phyloP scores from a whole-genome alignment of 306 rosid genomes.

The Prosopis cineraria region DNA sequence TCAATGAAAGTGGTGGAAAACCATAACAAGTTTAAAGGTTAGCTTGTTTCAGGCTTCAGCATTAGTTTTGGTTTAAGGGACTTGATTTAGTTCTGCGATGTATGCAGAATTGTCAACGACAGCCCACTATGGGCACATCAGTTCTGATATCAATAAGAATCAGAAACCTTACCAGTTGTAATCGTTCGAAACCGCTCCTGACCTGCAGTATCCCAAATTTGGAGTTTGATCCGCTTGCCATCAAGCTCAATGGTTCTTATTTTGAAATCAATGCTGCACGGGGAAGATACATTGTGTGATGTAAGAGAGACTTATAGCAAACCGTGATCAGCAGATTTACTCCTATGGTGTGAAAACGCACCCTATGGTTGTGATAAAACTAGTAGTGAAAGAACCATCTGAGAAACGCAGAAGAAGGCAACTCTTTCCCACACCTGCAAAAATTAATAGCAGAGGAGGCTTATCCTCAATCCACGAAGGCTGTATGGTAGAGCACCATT shows the following conservation, averaged over 20 bases:
- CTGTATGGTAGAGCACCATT: background rate
- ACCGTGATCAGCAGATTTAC: background rate
- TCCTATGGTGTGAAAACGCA: constrained; percentile 43
- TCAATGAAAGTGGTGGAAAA: constrained; percentile 3
- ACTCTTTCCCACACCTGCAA: constrained; percentile 98
- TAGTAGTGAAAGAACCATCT: constrained; percentile 93
- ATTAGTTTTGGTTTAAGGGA: background rate
- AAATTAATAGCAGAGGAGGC: constrained; percentile 17
- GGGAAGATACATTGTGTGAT: constrained; percentile 32
- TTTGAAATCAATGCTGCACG: constrained; percentile 91
- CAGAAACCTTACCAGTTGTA: constrained; percentile 69
- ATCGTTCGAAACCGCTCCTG: constrained; percentile 97
- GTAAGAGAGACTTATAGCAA: constrained; percentile 26
- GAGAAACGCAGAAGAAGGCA: constrained; percentile 97
- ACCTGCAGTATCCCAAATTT: constrained; percentile 99
- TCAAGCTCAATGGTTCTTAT: constrained; percentile 93
- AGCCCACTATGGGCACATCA: background rate
- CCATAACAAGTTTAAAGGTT: background rate
- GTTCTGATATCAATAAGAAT: constrained; percentile 23
- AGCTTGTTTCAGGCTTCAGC: background rate
- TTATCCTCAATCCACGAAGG: constrained; percentile 11
- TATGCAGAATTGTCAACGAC: too few relatives aligned
- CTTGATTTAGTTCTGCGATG: background rate
- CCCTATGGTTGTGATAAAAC: constrained; percentile 97
- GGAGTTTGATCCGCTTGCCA: constrained; percentile 90